A percentile compares a stretch with the other conserved stretches of the same genome.
Conservation (phyloP, 2,329 filamentous ascomycete species). For the Podosphaera leucotricha region DNA sequence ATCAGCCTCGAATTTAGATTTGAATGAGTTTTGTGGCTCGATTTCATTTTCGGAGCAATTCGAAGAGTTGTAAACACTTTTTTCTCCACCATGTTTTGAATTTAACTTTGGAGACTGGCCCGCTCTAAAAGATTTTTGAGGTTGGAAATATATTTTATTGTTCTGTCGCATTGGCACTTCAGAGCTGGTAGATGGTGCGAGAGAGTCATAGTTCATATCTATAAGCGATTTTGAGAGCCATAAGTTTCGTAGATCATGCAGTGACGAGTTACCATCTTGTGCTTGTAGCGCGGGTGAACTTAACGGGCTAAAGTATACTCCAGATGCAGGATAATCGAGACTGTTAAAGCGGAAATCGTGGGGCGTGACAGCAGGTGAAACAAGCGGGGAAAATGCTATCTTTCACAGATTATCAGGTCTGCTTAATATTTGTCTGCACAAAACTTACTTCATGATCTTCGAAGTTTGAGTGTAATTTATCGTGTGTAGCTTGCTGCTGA, state of each 20-base stretch:
- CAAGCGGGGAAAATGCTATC: slow-evolving; percentile 60
- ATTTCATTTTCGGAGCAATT: slow-evolving; percentile 18
- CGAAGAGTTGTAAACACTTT: slow-evolving; percentile 20
- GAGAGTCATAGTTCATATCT: slow-evolving; percentile 12
- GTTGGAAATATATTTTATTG: slow-evolving; percentile 10
- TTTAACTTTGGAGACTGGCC: slow-evolving; percentile 20
- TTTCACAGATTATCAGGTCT: slow-evolving; percentile 13
- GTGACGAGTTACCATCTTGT: slow-evolving; percentile 29
- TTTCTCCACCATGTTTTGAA: slow-evolving; percentile 21
- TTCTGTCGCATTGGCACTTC: slow-evolving; percentile 5
- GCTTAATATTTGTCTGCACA: background rate
- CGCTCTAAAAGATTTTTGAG: slow-evolving; percentile 12
- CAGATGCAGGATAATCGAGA: slow-evolving; percentile 32
- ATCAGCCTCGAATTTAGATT: slow-evolving; percentile 11
- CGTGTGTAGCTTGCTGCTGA: slow-evolving; percentile 34
- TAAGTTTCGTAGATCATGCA: slow-evolving; percentile 18
- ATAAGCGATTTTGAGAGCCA: slow-evolving; percentile 16
- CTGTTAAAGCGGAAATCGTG: slow-evolving; percentile 43
- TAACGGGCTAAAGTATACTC: slow-evolving; percentile 60
- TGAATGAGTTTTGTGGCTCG: slow-evolving; percentile 17
- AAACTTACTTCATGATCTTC: slow-evolving; percentile 43
- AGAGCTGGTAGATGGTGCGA: slow-evolving; percentile 10
- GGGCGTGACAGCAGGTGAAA: slow-evolving; percentile 65
- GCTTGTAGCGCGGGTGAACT: slow-evolving; percentile 62
- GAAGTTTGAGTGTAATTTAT: slow-evolving; percentile 32